Base-by-base conservation (phyloP, 164 flowering plant genomes). In the Euptelea pleiosperma region DNA sequence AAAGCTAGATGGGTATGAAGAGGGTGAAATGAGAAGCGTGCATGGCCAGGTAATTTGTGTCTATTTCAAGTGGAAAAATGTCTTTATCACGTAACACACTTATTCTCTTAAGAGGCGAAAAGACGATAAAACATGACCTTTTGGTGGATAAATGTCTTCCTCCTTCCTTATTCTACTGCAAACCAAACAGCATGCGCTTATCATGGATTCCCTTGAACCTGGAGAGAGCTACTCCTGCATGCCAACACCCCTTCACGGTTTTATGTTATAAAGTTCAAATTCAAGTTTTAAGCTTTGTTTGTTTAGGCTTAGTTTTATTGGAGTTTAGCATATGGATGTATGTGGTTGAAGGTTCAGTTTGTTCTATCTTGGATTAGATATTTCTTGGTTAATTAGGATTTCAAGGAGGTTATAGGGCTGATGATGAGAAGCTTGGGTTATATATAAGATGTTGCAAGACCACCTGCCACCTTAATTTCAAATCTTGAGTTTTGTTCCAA, bases 1-100 rank as follows among this genome's bases (percentile, higher is more conserved):
- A 69, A 93, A 93, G 72, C 72, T 93, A 29, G 99, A 93, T 70
- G 99, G 99, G 55, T 88, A 93, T 65, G 99, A 93, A 81, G 96
- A 79, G 30, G 96, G 99, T 52, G 99, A 93, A 82, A 78, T 86
- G 95, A 83, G 87, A 78, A 93, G 97, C 60, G 79, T 82, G 19
- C 89, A 88, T 62, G 99, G 99, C 22, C 99, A 93, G 96, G 99
- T 88, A 82, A 66, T 15, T 18, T 14, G 6, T 14, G 6, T 11
- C 33, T 12, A 2, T 25, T 26, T 42, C 45, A n/a, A 42, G n/a
- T 6, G 18, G 45, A 18, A 42, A 6, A n/a, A n/a, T 42, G 2
- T 6, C 18, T 21, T 22, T 45, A 5, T 5, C 21, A 42, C 22
- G n/a, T n/a, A n/a, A n/a, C n/a, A n/a, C 46, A 5, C 46, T 1